phyloP scores from a whole-genome alignment of 441 rosid species.

The Pelargonium cotyledonis region DNA sequence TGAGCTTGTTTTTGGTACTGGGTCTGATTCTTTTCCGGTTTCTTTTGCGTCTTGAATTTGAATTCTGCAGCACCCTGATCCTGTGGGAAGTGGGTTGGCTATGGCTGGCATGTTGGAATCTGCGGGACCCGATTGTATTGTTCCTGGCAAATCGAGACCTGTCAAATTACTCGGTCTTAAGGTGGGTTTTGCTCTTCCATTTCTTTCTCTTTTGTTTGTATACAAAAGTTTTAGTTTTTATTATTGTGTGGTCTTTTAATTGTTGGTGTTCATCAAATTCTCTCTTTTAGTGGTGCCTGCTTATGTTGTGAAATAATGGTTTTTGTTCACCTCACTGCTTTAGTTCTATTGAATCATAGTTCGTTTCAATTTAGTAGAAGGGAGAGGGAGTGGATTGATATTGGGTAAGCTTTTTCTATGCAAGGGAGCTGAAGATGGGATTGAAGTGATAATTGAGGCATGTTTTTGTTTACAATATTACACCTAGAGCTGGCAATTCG shows the following conservation, averaged over 20 bases:
- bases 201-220: not conserved
- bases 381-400: too few relatives aligned
- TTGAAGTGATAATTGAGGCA: not conserved
- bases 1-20: not conserved
- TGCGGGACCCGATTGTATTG: constrained; percentile 83
- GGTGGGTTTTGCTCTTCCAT: constrained; percentile 28
- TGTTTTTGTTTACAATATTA: not conserved
- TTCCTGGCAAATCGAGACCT: constrained; percentile 79
- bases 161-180: constrained; percentile 68
- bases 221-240: not conserved
- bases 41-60: not conserved
- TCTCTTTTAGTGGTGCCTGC: not conserved
- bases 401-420: too few relatives aligned
- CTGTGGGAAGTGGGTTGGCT: constrained; percentile 70
- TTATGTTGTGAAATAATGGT: too few relatives aligned
- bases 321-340: too few relatives aligned
- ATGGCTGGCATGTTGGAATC: constrained; percentile 68
- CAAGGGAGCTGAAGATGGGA: too few relatives aligned
- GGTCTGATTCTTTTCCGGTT: not conserved
- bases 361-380: not conserved
- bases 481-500: not conserved
- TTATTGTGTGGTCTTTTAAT: not conserved
- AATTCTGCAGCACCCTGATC: constrained; percentile 59
- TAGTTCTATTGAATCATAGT: not conserved
- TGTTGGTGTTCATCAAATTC: not conserved